Base-by-base conservation (phyloP, 208 protist species). In the Strigomonas galati region DNA sequence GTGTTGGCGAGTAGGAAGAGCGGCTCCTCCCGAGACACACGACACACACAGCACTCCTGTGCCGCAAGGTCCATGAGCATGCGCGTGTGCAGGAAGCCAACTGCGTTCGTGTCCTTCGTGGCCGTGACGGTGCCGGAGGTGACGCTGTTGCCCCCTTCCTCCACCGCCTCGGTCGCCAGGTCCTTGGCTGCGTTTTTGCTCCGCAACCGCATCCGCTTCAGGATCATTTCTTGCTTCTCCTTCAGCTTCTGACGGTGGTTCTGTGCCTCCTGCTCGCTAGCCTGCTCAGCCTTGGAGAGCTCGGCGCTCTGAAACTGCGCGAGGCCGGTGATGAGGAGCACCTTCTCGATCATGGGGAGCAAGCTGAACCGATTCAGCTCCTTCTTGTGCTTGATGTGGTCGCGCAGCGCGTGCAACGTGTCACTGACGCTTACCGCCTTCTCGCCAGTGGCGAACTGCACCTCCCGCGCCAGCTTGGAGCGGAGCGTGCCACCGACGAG, bases 191-290 rank as follows among this genome's bases (percentile, higher is more conserved):
- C 51, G 69, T 82, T 80, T 4, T 76, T 31, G 23, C 68, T 67
- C 17, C 68, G 78, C 31, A 57, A 76, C 40, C 74, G 86, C 71
- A 91, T 80, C 37, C 82, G 79, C 30, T 69, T 64, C 59, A 94
- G 74, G 21, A 94, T 67, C 61, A 77, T 76, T 7, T 67, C 67
- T 69, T 94, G 88, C 46, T 73, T 77, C 52, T 88, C 85, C 70
- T 91, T 85, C n/a, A 87, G 37, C 21, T 61, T 62, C 66, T 74
- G 70, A 43, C 74, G 75, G 32, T 76, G 82, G 28, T 69, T 74
- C 31, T 74, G 62, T 30, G 76, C 74, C 23, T 37, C 68, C 31
- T 66, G 67, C 55, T 63, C 71, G 4, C 23, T 59, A 2, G 54
- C 15, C 48, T 59, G 65, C 40, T 75, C 71, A 51, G 65, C 66